phyloP scores from a whole-genome alignment of 2,329 filamentous ascomycete species.

The Domatiomyces globalis region DNA sequence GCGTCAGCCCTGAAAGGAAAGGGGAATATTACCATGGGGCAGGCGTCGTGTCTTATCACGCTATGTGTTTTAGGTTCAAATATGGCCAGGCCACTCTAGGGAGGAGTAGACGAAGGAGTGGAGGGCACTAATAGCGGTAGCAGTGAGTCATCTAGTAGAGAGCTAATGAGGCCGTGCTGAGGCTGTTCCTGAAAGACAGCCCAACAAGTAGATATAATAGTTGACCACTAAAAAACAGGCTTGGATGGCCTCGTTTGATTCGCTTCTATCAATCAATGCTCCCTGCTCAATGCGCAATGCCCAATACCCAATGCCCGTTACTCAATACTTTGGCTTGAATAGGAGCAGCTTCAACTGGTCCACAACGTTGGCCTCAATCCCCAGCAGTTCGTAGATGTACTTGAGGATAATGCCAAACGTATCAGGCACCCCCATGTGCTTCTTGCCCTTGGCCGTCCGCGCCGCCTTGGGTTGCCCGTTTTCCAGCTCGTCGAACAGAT shows the following conservation, averaged over 20 bases:
- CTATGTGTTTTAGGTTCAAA: too few relatives aligned
- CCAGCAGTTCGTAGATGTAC: constrained; percentile 24
- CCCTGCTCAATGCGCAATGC: too few relatives aligned
- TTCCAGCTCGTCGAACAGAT: constrained; percentile 41
- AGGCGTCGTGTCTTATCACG: background rate
- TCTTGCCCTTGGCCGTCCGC: constrained; percentile 42
- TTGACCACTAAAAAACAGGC: background rate
- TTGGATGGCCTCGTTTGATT: background rate
- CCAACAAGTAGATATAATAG: too few relatives aligned
- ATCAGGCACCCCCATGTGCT: constrained; percentile 56
- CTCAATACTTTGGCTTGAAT: constrained; percentile 15
- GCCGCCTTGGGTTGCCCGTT: constrained; percentile 41
- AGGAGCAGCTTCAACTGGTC: constrained; percentile 18
- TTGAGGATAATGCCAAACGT: constrained; percentile 26
- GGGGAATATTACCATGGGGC: background rate
- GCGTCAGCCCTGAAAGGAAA: background rate
- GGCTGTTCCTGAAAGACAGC: too few relatives aligned
- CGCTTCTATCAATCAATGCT: too few relatives aligned
- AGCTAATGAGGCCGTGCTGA: too few relatives aligned
- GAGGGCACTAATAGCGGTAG: too few relatives aligned
- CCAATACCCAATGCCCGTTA: too few relatives aligned
- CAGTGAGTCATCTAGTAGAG: too few relatives aligned
- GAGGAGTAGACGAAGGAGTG: too few relatives aligned
- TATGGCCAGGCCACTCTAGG: too few relatives aligned
- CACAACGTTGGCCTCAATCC: constrained; percentile 15